A percentile compares a stretch with the other conserved stretches of the same genome.
Conservation (phyloP, 345 rosid species). For the Barbarea vulgaris region DNA sequence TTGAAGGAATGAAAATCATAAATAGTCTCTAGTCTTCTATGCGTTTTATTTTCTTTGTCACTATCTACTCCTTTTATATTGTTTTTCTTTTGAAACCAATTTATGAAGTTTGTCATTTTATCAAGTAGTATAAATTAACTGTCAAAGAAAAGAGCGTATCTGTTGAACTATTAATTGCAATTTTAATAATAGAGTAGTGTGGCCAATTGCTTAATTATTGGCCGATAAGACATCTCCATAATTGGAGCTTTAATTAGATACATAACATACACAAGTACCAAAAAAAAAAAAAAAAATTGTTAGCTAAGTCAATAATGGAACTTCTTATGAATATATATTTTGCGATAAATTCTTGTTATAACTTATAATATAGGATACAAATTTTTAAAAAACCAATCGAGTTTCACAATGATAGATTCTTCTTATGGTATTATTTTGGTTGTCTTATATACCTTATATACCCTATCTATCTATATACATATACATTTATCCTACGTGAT, state of each 20-base stretch:
- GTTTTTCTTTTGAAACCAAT: background rate
- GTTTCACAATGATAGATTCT: background rate
- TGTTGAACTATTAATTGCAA: conserved; percentile 4
- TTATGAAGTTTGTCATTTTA: background rate
- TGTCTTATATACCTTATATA: background rate
- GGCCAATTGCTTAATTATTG: conserved; percentile 30
- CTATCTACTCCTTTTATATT: background rate
- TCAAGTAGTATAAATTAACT: conserved; percentile 1
- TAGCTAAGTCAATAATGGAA: conserved; percentile 16
- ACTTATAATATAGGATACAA: no score
- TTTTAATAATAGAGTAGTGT: conserved; percentile 21
- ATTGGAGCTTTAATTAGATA: conserved; percentile 21
- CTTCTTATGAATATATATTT: background rate
- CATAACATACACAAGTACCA: conserved; percentile 16
- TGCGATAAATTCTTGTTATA: background rate
- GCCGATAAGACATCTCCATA: conserved; percentile 35
- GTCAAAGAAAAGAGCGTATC: background rate
- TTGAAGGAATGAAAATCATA: background rate
- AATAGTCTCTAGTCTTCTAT: background rate
- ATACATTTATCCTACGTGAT: background rate
- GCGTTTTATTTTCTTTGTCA: background rate
- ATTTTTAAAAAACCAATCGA: background rate
- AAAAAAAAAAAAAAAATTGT: conserved; percentile 14
- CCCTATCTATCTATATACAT: background rate
- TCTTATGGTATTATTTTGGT: background rate